These are phyloP conservation scores for Globisporangium parvum DNA, from an alignment of 352 stramenopile species.

Conservation along the genomic window DNA sequence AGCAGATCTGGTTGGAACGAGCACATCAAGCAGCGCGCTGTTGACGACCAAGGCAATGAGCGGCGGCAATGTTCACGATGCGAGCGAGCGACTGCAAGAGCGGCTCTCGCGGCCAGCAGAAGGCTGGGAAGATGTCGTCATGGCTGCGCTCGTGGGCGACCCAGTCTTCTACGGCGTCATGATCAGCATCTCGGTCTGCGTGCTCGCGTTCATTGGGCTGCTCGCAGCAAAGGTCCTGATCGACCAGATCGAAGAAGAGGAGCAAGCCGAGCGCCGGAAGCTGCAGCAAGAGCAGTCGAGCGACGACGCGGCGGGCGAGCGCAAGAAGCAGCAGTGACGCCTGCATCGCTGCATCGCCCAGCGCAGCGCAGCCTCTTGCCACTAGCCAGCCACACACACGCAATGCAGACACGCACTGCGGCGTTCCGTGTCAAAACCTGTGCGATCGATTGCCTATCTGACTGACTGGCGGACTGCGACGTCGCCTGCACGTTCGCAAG, in stretches of 20 bases:
- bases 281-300: conserved; percentile 11
- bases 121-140: conserved; percentile 58
- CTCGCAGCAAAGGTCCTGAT: conserved; percentile 56
- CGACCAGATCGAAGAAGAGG: conserved; percentile 47
- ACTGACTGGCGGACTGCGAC: not conserved
- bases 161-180: conserved; percentile 53
- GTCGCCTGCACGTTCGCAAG: not conserved
- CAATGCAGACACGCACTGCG: no score
- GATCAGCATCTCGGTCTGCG: conserved; percentile 32
- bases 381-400: not conserved
- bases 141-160: conserved; percentile 54
- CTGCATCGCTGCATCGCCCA: not conserved
- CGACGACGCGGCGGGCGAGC: not conserved
- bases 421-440: not conserved
- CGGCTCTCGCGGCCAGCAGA: conserved; percentile 47
- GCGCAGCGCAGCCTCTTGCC: not conserved
- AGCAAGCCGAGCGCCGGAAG: conserved; percentile 21
- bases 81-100: conserved; percentile 27
- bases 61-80: not conserved
- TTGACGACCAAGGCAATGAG: no score
- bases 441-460: not conserved
- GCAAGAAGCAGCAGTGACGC: conserved; percentile 20
- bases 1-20: not conserved
- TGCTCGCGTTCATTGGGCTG: conserved; percentile 44
- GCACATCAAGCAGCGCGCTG: not conserved